Evolutionary conservation across 1,284 basidiomycete genomes (phyloP).

Genomic region (Ustilago loliicola): DNA sequence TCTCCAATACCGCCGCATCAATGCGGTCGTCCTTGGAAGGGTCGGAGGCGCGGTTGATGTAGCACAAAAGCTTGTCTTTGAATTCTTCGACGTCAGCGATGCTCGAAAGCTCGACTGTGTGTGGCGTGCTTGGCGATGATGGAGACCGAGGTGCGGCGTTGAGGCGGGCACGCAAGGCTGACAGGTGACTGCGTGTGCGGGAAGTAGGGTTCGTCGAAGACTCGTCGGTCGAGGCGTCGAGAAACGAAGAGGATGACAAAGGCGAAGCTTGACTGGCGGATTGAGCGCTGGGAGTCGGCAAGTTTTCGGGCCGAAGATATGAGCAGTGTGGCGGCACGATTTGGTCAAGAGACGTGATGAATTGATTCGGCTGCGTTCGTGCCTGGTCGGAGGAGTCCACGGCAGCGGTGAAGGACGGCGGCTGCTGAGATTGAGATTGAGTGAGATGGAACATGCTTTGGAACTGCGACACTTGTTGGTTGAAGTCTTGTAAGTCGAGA

Average conservation of each 20-base stretch:
- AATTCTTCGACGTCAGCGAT: background rate
- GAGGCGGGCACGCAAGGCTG: conserved; percentile 15
- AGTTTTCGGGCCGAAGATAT: background rate
- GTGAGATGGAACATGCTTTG: background rate
- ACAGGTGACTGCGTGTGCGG: background rate
- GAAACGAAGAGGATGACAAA: too few relatives aligned
- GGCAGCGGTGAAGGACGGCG: background rate
- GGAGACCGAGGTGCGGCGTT: background rate
- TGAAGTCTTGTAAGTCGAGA: background rate
- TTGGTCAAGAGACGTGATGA: conserved; percentile 15
- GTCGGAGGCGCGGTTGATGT: background rate
- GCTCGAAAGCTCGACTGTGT: too few relatives aligned
- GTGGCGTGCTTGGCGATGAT: too few relatives aligned
- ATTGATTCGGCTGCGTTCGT: background rate
- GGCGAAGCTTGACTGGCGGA: too few relatives aligned
- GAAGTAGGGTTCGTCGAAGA: too few relatives aligned
- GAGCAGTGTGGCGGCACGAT: background rate
- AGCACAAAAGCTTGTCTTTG: conserved; percentile 6
- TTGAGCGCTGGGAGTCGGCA: too few relatives aligned
- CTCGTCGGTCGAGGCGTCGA: too few relatives aligned
- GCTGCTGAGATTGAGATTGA: background rate
- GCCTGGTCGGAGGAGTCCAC: background rate
- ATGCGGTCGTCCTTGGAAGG: conserved; percentile 1
- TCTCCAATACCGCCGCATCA: conserved; percentile 2
- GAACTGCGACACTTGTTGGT: background rate